Evolutionary conservation across 345 rosid species (phyloP), one percentile per base, ranked within the genome.

Genomic region (Corchorus olitorius): DNA sequence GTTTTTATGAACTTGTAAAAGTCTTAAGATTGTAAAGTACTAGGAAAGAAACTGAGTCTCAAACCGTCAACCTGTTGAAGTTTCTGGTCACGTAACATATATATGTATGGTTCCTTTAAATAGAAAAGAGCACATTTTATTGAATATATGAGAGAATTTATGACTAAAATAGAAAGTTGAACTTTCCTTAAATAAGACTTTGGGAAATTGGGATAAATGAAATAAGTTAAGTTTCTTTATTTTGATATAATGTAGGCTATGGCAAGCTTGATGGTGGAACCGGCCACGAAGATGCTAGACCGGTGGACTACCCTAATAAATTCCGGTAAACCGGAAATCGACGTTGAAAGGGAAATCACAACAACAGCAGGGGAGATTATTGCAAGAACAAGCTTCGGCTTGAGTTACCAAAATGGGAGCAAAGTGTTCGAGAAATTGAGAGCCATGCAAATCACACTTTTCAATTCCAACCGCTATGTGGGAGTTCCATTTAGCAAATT

Each of bases 351-450:
- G 2, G 97, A 93, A 74, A 88, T 93, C 70, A 88, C 80, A 17
- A 81, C 81, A 19, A 88, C 88, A 0, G 94, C 98, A 0, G 98
- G 97, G 0, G 98, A 96, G 76, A 96, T 96, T 60, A 92, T 96
- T 0, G 97, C 97, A 37, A 92, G 84, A 79, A 86, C 98, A 11
- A 91, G 97, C 82, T 96, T 96, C n/a, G 99, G 99, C 15, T 76
- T 93, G 35, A 80, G 75, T 50, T 86, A 86, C 61, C 83, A 83
- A 77, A 84, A 65, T 10, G 98, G 97, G 6, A 85, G 81, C 33
- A 61, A 83, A 77, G 92, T 92, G 46, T 79, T 87, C 0, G 87
- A 89, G 48, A 92, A 91, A 81, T 70, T 96, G 69, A 85, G 98
- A 77, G 90, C 87, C 52, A 81, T 93, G 88, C 99, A 96, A 43